Percentiles rank a stretch among this genome's conserved stretches.
Conservation (phyloP, 352 stramenopile genomes). For the Thalassiosira exigua region DNA sequence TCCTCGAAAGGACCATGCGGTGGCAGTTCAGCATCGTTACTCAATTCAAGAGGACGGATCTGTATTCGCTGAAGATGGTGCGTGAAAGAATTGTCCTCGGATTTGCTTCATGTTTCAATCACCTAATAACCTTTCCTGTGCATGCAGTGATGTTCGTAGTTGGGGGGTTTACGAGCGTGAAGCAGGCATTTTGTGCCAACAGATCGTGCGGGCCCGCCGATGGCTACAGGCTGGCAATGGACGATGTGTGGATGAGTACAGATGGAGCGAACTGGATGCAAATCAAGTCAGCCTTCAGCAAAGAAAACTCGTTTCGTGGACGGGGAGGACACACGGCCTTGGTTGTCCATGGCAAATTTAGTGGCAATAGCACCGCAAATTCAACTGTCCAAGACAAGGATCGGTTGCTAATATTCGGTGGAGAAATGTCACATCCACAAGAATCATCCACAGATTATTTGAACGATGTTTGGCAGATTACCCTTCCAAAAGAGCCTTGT, state of each 20-base stretch:
- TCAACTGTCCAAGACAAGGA: constrained; percentile 24
- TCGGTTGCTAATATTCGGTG: constrained; percentile 63
- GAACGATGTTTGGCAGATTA: constrained; percentile 82
- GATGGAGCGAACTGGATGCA: constrained; percentile 68
- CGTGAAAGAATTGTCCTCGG: too few species aligned
- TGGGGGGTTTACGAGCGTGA: constrained; percentile 75
- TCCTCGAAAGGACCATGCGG: constrained; percentile 72
- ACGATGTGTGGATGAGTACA: constrained; percentile 75
- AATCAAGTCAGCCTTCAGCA: constrained; percentile 61
- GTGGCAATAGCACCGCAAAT: constrained; percentile 13
- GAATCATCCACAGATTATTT: constrained; percentile 61
- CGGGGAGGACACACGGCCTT: constrained; percentile 53
- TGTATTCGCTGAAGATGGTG: constrained; percentile 57
- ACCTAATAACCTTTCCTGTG: too few species aligned
- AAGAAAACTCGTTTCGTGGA: constrained; percentile 41
- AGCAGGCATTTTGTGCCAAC: constrained; percentile 75
- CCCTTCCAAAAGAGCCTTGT: constrained; percentile 60
- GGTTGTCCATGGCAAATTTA: constrained; percentile 36
- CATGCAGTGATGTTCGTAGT: constrained; percentile 84
- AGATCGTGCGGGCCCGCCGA: constrained; percentile 65
- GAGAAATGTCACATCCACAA: constrained; percentile 52
- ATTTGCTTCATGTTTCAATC: too few species aligned
- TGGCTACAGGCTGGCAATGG: constrained; percentile 67
- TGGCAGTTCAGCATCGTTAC: constrained; percentile 69
- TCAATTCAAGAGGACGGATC: constrained; percentile 44